Percentiles rank a stretch among this genome's conserved stretches.
Conservation (phyloP, 2,329 filamentous ascomycete genomes). For the Sporothrix protearum region DNA sequence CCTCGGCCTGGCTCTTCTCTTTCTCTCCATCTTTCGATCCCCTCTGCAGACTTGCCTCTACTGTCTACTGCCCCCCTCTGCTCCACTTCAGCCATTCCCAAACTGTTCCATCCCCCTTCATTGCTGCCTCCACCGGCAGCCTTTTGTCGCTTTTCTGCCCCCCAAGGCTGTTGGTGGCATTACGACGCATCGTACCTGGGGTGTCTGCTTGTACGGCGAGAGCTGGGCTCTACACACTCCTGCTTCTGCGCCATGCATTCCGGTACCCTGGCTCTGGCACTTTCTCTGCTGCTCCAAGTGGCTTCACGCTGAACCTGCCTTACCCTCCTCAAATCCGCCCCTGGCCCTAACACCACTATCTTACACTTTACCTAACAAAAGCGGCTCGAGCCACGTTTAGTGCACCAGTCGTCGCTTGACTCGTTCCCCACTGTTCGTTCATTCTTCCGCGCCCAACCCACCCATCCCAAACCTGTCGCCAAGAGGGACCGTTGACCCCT, state of each 20-base stretch:
- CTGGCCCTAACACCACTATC: conserved; percentile 20
- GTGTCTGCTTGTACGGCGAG: not conserved
- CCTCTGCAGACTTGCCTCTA: not conserved
- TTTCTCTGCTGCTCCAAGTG: not conserved
- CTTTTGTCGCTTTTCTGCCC: not conserved
- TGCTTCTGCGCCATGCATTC: not conserved
- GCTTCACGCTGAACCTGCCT: not conserved
- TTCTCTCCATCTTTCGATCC: conserved; percentile 11
- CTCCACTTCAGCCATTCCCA: conserved; percentile 21
- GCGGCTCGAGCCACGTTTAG: conserved; percentile 26
- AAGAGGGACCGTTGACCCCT: not conserved
- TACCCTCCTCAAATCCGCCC: not conserved
- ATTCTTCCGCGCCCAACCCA: conserved; percentile 23
- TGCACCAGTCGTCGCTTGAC: conserved; percentile 5
- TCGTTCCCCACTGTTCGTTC: conserved; percentile 22
- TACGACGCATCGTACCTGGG: not conserved
- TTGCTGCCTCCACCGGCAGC: conserved; percentile 12
- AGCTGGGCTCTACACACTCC: not conserved
- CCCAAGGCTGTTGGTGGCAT: not conserved
- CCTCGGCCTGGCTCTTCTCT: conserved; percentile 1
- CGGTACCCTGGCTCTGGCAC: not conserved
- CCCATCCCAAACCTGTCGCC: conserved; percentile 18
- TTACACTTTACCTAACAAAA: conserved; percentile 21
- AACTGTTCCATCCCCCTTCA: conserved; percentile 24
- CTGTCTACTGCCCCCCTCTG: not conserved